These are phyloP conservation scores for Scutellaria galericulata DNA, from an alignment of 257 asterid genomes.

Conservation along the genomic window DNA sequence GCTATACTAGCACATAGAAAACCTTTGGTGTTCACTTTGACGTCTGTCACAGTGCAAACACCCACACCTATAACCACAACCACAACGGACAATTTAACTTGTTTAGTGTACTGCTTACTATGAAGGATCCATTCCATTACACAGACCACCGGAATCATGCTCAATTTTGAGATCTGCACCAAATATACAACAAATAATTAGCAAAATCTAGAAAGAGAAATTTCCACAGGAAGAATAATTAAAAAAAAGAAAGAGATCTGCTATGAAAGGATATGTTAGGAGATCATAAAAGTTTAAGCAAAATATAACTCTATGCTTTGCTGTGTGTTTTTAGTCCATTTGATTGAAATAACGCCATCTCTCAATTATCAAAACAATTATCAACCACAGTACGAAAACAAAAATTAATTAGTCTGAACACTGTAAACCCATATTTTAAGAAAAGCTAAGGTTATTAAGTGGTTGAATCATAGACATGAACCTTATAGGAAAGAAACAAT, in stretches of 20 bases:
- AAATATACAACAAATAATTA: constrained; percentile 27
- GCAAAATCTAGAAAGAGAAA: constrained; percentile 27
- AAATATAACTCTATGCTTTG: constrained; percentile 1
- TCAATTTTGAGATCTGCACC: constrained; percentile 86
- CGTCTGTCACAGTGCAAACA: constrained; percentile 96
- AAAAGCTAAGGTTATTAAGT: background rate
- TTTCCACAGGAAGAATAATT: background rate
- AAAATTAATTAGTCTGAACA: background rate
- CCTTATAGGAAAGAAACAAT: background rate
- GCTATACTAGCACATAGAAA: constrained; percentile 87
- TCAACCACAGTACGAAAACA: too few relatives aligned
- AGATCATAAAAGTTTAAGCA: background rate
- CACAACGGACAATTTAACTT: constrained; percentile 78
- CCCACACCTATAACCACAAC: constrained; percentile 95
- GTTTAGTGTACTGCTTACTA: constrained; percentile 69
- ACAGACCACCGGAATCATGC: constrained; percentile 98
- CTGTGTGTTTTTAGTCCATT: background rate
- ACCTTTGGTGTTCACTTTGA: constrained; percentile 84
- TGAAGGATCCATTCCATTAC: constrained; percentile 94
- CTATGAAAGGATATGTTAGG: background rate
- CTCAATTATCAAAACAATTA: background rate
- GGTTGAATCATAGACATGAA: background rate
- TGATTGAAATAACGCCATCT: background rate
- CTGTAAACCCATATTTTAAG: background rate
- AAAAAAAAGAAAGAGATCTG: background rate